Conservation (phyloP, 371 early-diverging fungal genomes). For the Syncephalastrum monosporum region DNA sequence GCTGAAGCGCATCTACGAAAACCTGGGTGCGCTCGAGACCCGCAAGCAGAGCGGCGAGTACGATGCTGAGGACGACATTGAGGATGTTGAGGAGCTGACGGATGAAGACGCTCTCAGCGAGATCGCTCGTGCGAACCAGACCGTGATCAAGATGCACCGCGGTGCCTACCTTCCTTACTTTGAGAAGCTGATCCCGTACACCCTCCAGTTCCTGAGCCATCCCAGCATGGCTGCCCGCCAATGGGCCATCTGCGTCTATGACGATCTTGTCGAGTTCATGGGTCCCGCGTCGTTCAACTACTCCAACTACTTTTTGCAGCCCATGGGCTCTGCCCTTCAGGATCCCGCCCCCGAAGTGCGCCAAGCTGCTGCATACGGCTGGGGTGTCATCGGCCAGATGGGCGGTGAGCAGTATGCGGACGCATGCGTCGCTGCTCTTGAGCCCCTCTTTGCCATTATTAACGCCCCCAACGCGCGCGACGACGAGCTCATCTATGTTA, state of each 20-base stretch:
- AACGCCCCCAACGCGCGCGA: conserved; percentile 63
- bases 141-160: conserved; percentile 71
- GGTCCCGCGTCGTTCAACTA: conserved; percentile 78
- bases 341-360: conserved; percentile 74
- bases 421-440: conserved; percentile 63
- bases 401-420: conserved; percentile 79
- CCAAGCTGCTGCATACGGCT: conserved; percentile 91
- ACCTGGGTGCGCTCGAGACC: conserved; percentile 70
- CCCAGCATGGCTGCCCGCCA: conserved; percentile 74
- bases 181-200: conserved; percentile 71
- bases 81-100: conserved; percentile 71
- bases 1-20: conserved; percentile 67
- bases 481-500: conserved; percentile 76
- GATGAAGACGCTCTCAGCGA: conserved; percentile 84
- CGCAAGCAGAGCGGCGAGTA: conserved; percentile 73
- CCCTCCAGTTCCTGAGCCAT: conserved; percentile 61
- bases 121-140: conserved; percentile 74
- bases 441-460: conserved; percentile 65
- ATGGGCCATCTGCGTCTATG: conserved; percentile 88
- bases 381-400: conserved; percentile 84
- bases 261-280: conserved; percentile 87
- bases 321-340: conserved; percentile 61
- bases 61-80: conserved; percentile 90
- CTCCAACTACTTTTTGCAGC: conserved; percentile 70
- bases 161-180: conserved; percentile 76